Evolutionary conservation across 2,329 filamentous ascomycete genomes (phyloP), one percentile per base, ranked within the genome.

Genomic region (Graphium sp.): DNA sequence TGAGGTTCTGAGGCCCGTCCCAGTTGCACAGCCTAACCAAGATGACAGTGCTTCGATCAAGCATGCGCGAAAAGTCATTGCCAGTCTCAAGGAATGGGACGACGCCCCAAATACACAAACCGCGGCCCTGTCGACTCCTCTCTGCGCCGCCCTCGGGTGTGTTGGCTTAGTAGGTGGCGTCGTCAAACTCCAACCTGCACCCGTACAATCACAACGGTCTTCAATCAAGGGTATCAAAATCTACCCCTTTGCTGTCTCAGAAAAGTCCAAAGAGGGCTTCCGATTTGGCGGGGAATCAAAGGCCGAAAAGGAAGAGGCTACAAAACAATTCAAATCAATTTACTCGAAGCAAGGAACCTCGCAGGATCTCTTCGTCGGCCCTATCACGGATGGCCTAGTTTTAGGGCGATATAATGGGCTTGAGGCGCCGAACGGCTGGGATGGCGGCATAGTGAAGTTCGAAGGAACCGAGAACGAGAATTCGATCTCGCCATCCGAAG

Each of bases 211-310:
- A n/a, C 60, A 74, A 5, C 70, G 72, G 33, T 72, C 68, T 22
- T 61, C 69, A 1, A 57, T 82, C 5, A 61, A 64, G 32, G 56
- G 69, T 5, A 53, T 95, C 33, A 85, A 80, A 40, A 58, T 98
- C 2, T 80, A 78, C 32, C 89, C 89, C 0, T 95, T 94, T 42
- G 62, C 70, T 4, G 55, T 62, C 1, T 52, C 54, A 14, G 54
- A 60, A 4, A 74, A 71, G 39, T 53, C 61, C 22, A 65, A 61
- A 20, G 64, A 75, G 25, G 77, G 76, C 0, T 60, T 94, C 14
- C 83, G 74, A 41, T 92, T 95, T 44, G 87, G 87, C 5, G 82
- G 84, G 10, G 83, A 93, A 40, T 80, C 82, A 1, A 81, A 82
- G 40, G 68, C 78, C 5, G 81, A 89, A 39, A 74, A 75, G 29